A percentile compares a stretch with the other conserved stretches of the same genome.
Evolutionary conservation across 306 rosid genomes (phyloP).

Genomic region (Rosa chinensis): DNA sequence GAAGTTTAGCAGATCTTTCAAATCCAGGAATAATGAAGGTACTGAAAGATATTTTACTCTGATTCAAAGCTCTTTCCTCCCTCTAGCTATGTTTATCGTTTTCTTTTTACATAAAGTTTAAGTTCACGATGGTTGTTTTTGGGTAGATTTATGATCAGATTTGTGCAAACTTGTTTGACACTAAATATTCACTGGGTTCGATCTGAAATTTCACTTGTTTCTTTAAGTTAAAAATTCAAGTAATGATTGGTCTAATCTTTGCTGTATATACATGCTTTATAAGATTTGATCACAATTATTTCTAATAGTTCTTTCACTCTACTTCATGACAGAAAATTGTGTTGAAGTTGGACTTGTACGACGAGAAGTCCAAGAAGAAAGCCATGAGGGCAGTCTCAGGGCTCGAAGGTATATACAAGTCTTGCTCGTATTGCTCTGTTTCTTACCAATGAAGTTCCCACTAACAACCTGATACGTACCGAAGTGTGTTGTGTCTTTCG

Average conservation of each 20-base stretch:
- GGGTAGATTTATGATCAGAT: background rate
- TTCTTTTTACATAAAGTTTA: background rate
- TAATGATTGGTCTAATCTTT: background rate
- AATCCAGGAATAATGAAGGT: slow-evolving; percentile 37
- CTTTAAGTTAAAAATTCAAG: background rate
- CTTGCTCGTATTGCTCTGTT: background rate
- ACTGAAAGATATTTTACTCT: background rate
- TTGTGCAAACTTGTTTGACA: background rate
- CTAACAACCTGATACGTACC: background rate
- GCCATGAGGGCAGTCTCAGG: slow-evolving; percentile 72
- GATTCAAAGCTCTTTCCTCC: background rate
- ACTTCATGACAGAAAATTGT: slow-evolving; percentile 59
- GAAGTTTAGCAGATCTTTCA: background rate
- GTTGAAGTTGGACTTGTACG: slow-evolving; percentile 46
- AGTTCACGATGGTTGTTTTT: background rate
- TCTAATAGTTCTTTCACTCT: background rate
- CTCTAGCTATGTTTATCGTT: background rate
- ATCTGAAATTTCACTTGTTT: background rate
- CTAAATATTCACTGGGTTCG: background rate
- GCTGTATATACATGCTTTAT: background rate
- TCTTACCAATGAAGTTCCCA: background rate
- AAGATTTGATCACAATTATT: background rate
- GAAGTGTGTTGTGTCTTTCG: too few species aligned
- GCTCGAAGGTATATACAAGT: slow-evolving; percentile 43
- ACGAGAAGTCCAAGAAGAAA: slow-evolving; percentile 49